phyloP scores from a whole-genome alignment of 2,329 filamentous ascomycete species.

The Phialophora chinensis region DNA sequence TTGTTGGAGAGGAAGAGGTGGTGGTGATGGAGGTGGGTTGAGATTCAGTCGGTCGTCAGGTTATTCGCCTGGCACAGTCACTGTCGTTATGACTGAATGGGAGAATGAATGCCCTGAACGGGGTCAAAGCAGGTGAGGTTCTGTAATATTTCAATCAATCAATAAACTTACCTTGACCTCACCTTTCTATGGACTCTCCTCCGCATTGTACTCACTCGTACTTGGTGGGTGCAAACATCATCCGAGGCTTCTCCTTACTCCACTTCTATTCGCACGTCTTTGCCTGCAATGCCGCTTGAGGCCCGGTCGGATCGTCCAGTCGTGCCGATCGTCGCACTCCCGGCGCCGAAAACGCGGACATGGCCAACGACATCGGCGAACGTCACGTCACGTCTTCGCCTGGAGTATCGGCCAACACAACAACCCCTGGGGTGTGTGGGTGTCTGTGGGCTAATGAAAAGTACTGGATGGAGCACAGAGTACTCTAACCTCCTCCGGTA shows the following conservation, averaged over 20 bases:
- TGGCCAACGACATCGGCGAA: slow-evolving; percentile 15
- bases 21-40: too few relatives aligned
- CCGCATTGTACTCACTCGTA: background rate
- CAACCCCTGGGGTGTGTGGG: too few relatives aligned
- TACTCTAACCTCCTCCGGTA: too few relatives aligned
- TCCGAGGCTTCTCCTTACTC: background rate
- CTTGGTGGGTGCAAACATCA: background rate
- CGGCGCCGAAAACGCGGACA: slow-evolving; percentile 18
- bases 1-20: background rate
- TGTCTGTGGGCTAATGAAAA: too few relatives aligned
- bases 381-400: background rate
- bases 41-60: background rate
- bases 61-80: too few relatives aligned
- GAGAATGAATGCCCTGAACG: background rate
- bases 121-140: background rate
- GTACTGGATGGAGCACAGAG: too few relatives aligned
- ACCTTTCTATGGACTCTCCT: too few relatives aligned
- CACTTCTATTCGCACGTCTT: background rate
- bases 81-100: too few relatives aligned
- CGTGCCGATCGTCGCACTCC: slow-evolving; percentile 19
- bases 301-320: slow-evolving; percentile 8
- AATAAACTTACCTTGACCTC: too few relatives aligned
- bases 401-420: background rate
- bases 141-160: background rate
- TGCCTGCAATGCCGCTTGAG: background rate